Conservation (phyloP, 768 basidiomycete species). For the Sistotremastrum suecicum region DNA sequence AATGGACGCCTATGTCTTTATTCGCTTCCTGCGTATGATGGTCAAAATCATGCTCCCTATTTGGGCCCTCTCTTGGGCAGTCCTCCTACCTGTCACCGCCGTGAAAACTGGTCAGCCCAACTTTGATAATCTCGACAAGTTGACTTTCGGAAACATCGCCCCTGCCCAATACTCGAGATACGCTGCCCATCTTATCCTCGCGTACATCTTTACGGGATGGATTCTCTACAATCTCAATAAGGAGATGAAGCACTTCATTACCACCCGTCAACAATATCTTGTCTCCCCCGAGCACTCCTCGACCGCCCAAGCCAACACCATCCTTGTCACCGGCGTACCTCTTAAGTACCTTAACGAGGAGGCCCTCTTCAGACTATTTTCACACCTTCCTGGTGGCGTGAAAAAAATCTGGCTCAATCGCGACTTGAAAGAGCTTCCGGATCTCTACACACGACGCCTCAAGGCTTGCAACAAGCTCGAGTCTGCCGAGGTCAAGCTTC, state of each 20-base stretch:
- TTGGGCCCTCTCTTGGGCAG: slow-evolving; percentile 79
- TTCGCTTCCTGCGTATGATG: slow-evolving; percentile 83
- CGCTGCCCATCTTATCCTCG: slow-evolving; percentile 65
- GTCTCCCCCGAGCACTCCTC: slow-evolving; percentile 58
- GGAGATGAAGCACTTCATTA: slow-evolving; percentile 74
- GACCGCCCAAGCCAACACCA: slow-evolving; percentile 76
- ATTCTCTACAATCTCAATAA: slow-evolving; percentile 66
- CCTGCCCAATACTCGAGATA: slow-evolving; percentile 38
- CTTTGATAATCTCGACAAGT: slow-evolving; percentile 45
- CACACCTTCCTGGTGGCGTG: slow-evolving; percentile 81
- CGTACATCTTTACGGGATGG: slow-evolving; percentile 82
- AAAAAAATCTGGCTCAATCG: slow-evolving; percentile 87
- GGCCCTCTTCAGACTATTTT: slow-evolving; percentile 54
- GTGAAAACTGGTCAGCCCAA: slow-evolving; percentile 32
- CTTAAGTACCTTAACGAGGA: slow-evolving; percentile 57
- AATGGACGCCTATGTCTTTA: slow-evolving; percentile 86
- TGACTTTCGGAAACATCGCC: slow-evolving; percentile 73
- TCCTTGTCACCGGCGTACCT: slow-evolving; percentile 86
- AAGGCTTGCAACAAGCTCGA: slow-evolving; percentile 72
- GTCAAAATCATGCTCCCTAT: slow-evolving; percentile 72
- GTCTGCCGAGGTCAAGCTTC: slow-evolving; percentile 63
- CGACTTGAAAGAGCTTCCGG: slow-evolving; percentile 77
- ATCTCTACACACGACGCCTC: slow-evolving; percentile 62
- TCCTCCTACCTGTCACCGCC: slow-evolving; percentile 66
- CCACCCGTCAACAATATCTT: slow-evolving; percentile 69